Percentiles rank a stretch among this genome's conserved stretches.
Evolutionary conservation across 2,329 filamentous ascomycete species (phyloP).

Genomic region (Neofusicoccum umdonicola): DNA sequence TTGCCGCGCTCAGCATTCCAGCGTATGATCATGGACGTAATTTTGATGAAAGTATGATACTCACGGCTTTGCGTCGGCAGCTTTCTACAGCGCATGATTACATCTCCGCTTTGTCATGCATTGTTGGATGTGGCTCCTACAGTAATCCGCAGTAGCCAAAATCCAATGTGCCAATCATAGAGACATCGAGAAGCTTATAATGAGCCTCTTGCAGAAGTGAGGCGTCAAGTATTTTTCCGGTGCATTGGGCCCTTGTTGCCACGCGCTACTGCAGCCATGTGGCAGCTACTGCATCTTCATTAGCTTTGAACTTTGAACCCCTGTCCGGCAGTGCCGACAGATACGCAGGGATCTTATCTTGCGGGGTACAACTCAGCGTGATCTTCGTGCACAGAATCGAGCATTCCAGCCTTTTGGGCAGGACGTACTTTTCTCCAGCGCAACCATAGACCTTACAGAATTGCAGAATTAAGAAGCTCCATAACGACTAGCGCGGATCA

Average conservation of each 20-base stretch:
- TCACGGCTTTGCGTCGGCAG: not conserved
- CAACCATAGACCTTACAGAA: too few relatives aligned
- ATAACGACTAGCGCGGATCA: too few relatives aligned
- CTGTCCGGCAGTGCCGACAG: too few relatives aligned
- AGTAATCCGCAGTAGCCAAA: not conserved
- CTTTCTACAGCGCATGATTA: not conserved
- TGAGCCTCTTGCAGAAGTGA: too few relatives aligned
- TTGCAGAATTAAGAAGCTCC: too few relatives aligned
- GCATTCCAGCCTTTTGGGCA: too few relatives aligned
- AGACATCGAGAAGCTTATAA: too few relatives aligned
- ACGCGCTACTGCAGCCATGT: not conserved
- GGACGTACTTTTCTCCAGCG: too few relatives aligned
- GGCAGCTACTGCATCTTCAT: not conserved
- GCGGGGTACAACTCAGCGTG: not conserved
- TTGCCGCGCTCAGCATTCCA: not conserved
- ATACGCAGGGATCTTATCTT: not conserved
- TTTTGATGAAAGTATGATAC: not conserved
- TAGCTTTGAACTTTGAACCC: too few relatives aligned
- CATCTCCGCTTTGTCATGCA: not conserved
- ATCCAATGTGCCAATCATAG: too few relatives aligned
- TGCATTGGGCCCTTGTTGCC: not conserved
- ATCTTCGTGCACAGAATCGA: too few relatives aligned
- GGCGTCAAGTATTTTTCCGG: too few relatives aligned
- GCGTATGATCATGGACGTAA: not conserved
- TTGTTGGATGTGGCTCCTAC: not conserved